Evolutionary conservation across 2,329 filamentous ascomycete genomes (phyloP).

Genomic region (Penicillium sp.): DNA sequence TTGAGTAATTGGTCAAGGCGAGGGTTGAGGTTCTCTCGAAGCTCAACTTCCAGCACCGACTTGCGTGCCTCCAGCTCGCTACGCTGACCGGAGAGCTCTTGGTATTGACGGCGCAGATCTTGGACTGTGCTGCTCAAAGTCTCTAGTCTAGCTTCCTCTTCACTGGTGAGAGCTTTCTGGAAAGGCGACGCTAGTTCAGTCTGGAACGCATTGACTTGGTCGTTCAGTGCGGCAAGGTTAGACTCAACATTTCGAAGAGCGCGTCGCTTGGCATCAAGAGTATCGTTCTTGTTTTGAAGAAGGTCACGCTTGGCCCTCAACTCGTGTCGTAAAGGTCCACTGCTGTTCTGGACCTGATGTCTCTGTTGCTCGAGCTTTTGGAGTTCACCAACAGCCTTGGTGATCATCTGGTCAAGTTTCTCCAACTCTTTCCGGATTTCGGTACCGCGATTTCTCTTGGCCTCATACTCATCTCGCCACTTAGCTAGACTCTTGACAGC

Average conservation of each 20-base stretch:
- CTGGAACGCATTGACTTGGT: conserved; percentile 73
- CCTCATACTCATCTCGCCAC: conserved; percentile 72
- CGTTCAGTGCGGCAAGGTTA: conserved; percentile 71
- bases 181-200: conserved; percentile 81
- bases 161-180: conserved; percentile 78
- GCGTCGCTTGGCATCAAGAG: conserved; percentile 68
- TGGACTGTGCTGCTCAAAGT: conserved; percentile 67
- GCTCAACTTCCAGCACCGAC: conserved; percentile 76
- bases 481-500: conserved; percentile 72
- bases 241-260: conserved; percentile 66
- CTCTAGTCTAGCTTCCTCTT: conserved; percentile 81
- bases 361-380: conserved; percentile 79
- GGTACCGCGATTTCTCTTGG: conserved; percentile 60
- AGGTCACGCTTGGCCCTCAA: conserved; percentile 71
- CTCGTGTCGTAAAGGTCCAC: conserved; percentile 75
- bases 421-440: conserved; percentile 71
- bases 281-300: conserved; percentile 69
- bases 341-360: conserved; percentile 75
- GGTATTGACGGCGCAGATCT: conserved; percentile 72
- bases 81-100: conserved; percentile 68
- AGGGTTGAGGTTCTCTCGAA: conserved; percentile 84
- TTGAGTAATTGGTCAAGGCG: conserved; percentile 82
- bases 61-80: conserved; percentile 78
- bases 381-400: conserved; percentile 75
- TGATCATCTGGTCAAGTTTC: conserved; percentile 82